Percentiles rank a stretch among this genome's conserved stretches.
These are phyloP conservation scores for Aspergillus haitiensis DNA, from an alignment of 495 filamentous ascomycete genomes.

Conservation along the genomic window DNA sequence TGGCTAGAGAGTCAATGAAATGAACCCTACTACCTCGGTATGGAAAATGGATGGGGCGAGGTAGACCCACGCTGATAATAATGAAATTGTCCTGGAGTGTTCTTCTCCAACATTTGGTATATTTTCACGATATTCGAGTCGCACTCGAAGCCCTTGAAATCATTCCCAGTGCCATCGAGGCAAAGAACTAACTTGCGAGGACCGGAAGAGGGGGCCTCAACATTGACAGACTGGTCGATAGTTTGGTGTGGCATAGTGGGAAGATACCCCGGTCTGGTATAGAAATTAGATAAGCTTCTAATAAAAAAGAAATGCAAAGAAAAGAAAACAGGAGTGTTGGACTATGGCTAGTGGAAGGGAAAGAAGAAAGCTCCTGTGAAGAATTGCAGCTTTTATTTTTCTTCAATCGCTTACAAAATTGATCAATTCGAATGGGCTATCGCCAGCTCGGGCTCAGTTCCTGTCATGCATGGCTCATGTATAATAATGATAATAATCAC, in stretches of 20 bases:
- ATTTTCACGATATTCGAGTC: conserved; percentile 51
- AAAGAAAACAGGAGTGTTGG: too few relatives aligned
- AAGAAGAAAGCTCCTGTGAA: too few relatives aligned
- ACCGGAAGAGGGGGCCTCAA: background rate
- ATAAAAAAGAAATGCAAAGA: too few relatives aligned
- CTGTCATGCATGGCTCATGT: too few relatives aligned
- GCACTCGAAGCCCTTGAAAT: conserved; percentile 36
- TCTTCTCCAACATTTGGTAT: conserved; percentile 35
- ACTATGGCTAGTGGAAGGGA: too few relatives aligned
- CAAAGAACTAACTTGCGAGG: conserved; percentile 36
- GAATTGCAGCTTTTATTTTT: too few relatives aligned
- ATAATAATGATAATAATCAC: too few relatives aligned
- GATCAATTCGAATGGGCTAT: too few relatives aligned
- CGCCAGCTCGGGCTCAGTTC: too few relatives aligned
- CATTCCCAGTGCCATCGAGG: conserved; percentile 49
- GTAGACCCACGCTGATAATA: conserved; percentile 50
- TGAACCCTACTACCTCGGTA: conserved; percentile 53
- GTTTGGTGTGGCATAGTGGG: background rate
- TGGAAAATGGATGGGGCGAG: conserved; percentile 57
- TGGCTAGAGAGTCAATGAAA: background rate
- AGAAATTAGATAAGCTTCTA: too few relatives aligned
- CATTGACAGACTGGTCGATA: background rate
- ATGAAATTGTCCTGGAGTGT: conserved; percentile 16
- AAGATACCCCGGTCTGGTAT: too few relatives aligned
- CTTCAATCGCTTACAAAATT: too few relatives aligned